Base-by-base conservation (phyloP, 768 basidiomycete species). In the Psilocybe sp. region DNA sequence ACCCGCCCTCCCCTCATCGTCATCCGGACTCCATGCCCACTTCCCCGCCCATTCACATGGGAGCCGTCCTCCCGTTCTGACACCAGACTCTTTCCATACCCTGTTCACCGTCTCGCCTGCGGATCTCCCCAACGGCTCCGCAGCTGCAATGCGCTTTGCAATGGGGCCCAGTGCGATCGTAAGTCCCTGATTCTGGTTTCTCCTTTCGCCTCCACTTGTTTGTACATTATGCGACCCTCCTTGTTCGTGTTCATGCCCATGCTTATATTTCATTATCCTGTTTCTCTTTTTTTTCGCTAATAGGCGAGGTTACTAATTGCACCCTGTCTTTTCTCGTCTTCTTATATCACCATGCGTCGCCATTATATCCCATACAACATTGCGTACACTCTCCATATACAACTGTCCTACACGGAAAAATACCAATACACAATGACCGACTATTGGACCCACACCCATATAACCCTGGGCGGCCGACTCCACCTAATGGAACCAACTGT, bases 21-120 rank as follows among this genome's bases (percentile, higher is more conserved):
- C 80, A 1, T 57, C 59, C 14, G 54, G 52, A 59, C 42, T 47
- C 53, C 45, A 48, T 59, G 51, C 61, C 19, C 51, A 50, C 35
- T 38, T 43, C 32, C 62, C 50, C 20, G 46, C 50, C 33, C 61
- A 64, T 40, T 61, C 59, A 60, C 61, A 66, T 59, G 55, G 73
- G 58, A 61, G 69, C 47, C 61, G 63, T 49, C 62, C 69, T 18
- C 73, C 73, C 10, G 66, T 86, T 7, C 80, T 92, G 28, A 80
- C 85, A 1, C 72, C 81, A 2, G 76, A 85, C 2, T 81, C 89
- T 13, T 89, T 92, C 54, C 84, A 89, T 64, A 82, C 86, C 0
- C 73, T 92, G 14, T 87, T 92, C 68, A 88, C 87, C 0, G 62
- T 92, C 15, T 80, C 86, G 6, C 89, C 89, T 15, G 77, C 87